phyloP scores from a whole-genome alignment of 371 early-diverging fungal genomes.

The Mortierella sp. region DNA sequence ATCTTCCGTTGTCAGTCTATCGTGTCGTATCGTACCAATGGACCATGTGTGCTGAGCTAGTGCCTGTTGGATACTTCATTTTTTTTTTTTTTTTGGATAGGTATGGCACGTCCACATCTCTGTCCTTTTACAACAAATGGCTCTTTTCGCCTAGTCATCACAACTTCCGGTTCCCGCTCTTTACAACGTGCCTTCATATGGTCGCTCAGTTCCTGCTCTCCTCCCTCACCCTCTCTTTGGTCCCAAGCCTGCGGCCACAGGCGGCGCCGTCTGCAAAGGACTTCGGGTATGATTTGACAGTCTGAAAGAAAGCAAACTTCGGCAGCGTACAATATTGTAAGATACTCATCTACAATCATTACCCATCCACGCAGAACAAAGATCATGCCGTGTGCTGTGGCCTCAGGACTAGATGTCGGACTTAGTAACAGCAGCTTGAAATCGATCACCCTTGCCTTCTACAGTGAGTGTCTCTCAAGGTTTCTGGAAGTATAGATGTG shows the following conservation, averaged over 20 bases:
- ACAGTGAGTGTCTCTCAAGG: conserved; percentile 68
- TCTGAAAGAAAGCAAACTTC: not conserved
- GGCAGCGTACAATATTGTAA: not conserved
- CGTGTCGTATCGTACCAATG: not conserved
- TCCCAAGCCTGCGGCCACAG: conserved; percentile 67
- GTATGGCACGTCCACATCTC: conserved; percentile 66
- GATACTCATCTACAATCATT: conserved; percentile 5
- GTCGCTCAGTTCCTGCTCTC: conserved; percentile 77
- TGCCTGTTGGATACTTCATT: not conserved
- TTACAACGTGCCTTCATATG: conserved; percentile 82
- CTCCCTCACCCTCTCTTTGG: conserved; percentile 60
- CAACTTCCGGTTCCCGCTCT: conserved; percentile 84
- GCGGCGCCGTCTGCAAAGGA: conserved; percentile 66
- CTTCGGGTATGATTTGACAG: conserved; percentile 58
- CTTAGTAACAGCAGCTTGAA: conserved; percentile 87
- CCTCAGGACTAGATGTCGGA: conserved; percentile 92
- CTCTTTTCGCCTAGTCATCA: conserved; percentile 81
- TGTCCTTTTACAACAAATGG: conserved; percentile 92
- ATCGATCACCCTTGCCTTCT: conserved; percentile 89
- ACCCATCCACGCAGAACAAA: conserved; percentile 58
- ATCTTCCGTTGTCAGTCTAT: no score
- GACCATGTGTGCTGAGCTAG: no score
- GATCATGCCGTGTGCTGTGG: conserved; percentile 86
- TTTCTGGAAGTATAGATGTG: no score
- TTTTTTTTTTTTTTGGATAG: conserved; percentile 4